A percentile compares a stretch with the other conserved stretches of the same genome.
Conservation (phyloP, 192 early-diverging fungal genomes). For the Entomortierella beljakovae region DNA sequence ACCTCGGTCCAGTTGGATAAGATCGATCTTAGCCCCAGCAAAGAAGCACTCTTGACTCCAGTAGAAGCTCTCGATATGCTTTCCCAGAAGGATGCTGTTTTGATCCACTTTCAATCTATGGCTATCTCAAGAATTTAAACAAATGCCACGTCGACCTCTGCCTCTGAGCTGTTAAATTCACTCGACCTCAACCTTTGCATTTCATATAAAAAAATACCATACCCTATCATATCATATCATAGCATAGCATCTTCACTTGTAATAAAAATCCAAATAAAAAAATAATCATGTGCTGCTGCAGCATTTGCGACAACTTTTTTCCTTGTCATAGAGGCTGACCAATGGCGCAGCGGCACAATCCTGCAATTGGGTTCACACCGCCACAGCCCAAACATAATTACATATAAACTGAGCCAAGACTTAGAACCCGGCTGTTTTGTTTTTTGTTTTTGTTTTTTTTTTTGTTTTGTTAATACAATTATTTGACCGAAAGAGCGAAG, state of each 20-base stretch:
- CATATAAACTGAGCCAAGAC: not conserved
- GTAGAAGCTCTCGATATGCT: constrained; percentile 27
- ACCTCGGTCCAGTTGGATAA: constrained; percentile 40
- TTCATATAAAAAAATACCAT: not conserved
- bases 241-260: too few species aligned
- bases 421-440: constrained; percentile 1
- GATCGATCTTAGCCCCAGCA: constrained; percentile 20
- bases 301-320: too few species aligned
- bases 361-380: constrained; percentile 8
- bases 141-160: too few species aligned
- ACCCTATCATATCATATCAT: too few species aligned
- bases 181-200: not conserved
- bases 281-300: too few species aligned
- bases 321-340: not conserved
- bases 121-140: constrained; percentile 31
- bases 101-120: constrained; percentile 35
- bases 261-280: too few species aligned
- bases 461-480: not conserved
- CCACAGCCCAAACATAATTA: constrained; percentile 18
- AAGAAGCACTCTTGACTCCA: constrained; percentile 13
- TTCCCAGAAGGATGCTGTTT: constrained; percentile 19
- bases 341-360: constrained; percentile 4
- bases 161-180: not conserved
- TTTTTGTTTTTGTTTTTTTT: not conserved
- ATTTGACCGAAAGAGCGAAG: constrained; percentile 23